Base-by-base conservation (phyloP, 1,139 yeast genomes). In the Magnusiomyces sp. region DNA sequence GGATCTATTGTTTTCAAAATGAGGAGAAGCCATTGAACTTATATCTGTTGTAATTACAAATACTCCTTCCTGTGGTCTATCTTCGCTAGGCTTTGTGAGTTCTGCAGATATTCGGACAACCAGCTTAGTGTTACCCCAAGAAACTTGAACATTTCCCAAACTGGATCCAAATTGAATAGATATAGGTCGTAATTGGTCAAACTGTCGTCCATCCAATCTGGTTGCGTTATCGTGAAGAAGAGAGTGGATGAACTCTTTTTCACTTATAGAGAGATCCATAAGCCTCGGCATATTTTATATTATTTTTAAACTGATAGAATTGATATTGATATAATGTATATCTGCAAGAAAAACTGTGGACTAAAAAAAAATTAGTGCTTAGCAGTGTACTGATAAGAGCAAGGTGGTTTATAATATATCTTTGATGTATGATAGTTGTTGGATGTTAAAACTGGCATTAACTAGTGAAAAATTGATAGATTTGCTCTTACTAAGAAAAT, bases 11-110 rank as follows among this genome's bases (percentile, higher is more conserved):
- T 80, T 79, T 59, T 89, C 96, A 64, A 88, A 89, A 59, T 79
- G 73, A 1, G 95, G 83, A 11, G 88, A 80, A 1, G 96, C 95
- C 89, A 90, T 84, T 27, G 97, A 84, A 16, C 90, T 78, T 47
- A 87, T 79, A 61, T 92, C 97, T 5, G 95, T 85, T 47, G 86
- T 80, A 31, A 92, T 89, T 41, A 77, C 72, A 63, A 92, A 89
- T 2, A 85, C 65, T 1, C 98, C 98, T 67, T 94, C 98, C 62
- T 87, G 90, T 1, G 97, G 97, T 48, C 96, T 74, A 59, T 90
- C 95, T 50, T 88, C 95, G 58, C 76, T 83, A 0, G 98, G 98
- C 54, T 78, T 76, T 9, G 79, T 75, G n/a, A 94, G 81, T 51
- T 79, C 83, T 19, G 95, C 85, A 23, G 92, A 81, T 2, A 90